These are phyloP conservation scores for Boletus insuetus DNA, from an alignment of 768 basidiomycete genomes.

Conservation along the genomic window DNA sequence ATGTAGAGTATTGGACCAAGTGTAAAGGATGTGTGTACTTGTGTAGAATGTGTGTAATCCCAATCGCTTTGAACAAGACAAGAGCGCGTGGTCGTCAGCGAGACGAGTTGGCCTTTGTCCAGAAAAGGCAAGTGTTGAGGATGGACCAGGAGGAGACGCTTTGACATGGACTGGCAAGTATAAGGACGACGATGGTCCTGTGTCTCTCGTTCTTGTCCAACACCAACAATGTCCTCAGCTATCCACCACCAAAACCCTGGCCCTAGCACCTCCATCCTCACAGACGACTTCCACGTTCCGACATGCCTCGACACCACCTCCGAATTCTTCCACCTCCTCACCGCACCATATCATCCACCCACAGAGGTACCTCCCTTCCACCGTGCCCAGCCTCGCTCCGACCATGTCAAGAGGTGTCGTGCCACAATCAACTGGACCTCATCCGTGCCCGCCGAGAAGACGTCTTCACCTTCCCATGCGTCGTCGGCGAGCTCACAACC, in stretches of 20 bases:
- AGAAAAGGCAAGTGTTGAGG: slow-evolving; percentile 34
- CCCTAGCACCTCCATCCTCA: slow-evolving; percentile 18
- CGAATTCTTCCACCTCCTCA: slow-evolving; percentile 30
- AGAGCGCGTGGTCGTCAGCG: slow-evolving; percentile 19
- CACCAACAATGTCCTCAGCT: slow-evolving; percentile 11
- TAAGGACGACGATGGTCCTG: slow-evolving; percentile 14
- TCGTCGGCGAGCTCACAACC: slow-evolving; percentile 1
- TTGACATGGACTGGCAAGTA: slow-evolving; percentile 26
- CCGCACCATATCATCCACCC: slow-evolving; percentile 24
- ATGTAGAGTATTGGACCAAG: slow-evolving; percentile 7
- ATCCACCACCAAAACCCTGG: slow-evolving; percentile 15
- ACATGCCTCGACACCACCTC: slow-evolving; percentile 24
- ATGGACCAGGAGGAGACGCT: slow-evolving; percentile 21
- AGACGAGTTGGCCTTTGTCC: slow-evolving; percentile 25
- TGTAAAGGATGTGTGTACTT: slow-evolving; percentile 15
- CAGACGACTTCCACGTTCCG: slow-evolving; percentile 7
- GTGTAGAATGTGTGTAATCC: slow-evolving; percentile 9
- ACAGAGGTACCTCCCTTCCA: background rate
- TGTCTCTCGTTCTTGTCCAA: background rate
- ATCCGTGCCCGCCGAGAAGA: background rate
- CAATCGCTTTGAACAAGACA: slow-evolving; percentile 11
- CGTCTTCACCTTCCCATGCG: background rate
- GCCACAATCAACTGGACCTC: slow-evolving; percentile 29
- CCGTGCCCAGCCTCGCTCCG: slow-evolving; percentile 15
- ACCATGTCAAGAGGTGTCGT: slow-evolving; percentile 25